These are phyloP conservation scores for Conoideocrella luteorostrata DNA, from an alignment of 2,329 filamentous ascomycete species.

Conservation along the genomic window DNA sequence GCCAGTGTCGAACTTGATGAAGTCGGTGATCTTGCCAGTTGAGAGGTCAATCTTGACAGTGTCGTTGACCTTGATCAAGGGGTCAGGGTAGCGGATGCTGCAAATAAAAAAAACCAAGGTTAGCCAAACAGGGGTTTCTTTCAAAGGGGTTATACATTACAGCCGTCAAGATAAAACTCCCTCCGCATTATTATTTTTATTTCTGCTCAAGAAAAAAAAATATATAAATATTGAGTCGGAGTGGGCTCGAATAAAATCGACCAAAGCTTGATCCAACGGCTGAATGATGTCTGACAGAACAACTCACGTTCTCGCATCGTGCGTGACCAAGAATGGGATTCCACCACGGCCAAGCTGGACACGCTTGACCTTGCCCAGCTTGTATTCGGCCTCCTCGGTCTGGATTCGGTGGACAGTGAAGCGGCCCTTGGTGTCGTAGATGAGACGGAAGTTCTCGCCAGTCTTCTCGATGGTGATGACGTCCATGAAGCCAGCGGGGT, in stretches of 20 bases:
- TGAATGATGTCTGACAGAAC: constrained; percentile 91
- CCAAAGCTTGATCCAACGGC: constrained; percentile 99
- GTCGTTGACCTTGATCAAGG: constrained; percentile 98
- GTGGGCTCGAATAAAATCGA: constrained; percentile 38
- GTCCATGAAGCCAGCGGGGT: constrained; percentile 98
- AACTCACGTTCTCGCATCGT: constrained; percentile 99
- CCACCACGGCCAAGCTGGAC: constrained; percentile 98
- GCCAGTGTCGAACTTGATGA: constrained; percentile 98
- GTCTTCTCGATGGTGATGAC: constrained; percentile 99
- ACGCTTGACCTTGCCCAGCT: constrained; percentile 99
- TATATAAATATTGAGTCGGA: constrained; percentile 10
- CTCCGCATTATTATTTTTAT: neutral
- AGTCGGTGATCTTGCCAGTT: constrained; percentile 97
- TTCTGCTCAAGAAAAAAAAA: neutral
- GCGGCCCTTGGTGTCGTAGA: constrained; percentile 99
- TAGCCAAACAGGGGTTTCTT: constrained; percentile 22
- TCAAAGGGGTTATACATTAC: constrained; percentile 47
- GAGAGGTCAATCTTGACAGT: constrained; percentile 98
- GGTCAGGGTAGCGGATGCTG: constrained; percentile 99
- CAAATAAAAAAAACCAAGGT: constrained; percentile 21
- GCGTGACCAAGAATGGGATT: constrained; percentile 99
- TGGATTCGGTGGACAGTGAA: constrained; percentile 99
- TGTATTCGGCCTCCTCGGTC: constrained; percentile 98
- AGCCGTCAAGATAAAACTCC: constrained; percentile 37
- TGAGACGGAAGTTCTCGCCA: constrained; percentile 98